Conservation (phyloP, 1,284 basidiomycete species). For the Pholiota adiposa region DNA sequence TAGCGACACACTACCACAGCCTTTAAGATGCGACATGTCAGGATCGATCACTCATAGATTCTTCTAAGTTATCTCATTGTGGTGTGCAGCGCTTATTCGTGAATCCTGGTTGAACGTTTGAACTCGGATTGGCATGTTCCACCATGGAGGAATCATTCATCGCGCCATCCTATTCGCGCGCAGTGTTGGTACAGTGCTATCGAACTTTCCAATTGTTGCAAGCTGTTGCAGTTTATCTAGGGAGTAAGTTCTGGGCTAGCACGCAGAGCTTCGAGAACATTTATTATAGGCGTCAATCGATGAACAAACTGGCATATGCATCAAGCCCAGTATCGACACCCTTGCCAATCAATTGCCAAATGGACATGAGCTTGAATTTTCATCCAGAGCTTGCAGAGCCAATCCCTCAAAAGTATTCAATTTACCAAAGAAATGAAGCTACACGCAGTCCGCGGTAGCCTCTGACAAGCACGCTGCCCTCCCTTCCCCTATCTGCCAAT, state of each 20-base stretch:
- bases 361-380: slow-evolving; percentile 26
- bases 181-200: background rate
- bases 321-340: background rate
- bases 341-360: slow-evolving; percentile 8
- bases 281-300: slow-evolving; percentile 2
- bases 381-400: slow-evolving; percentile 43
- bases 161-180: too few species aligned
- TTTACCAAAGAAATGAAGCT: slow-evolving; percentile 36
- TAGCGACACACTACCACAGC: background rate
- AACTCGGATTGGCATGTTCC: background rate
- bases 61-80: background rate
- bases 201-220: background rate
- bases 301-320: background rate
- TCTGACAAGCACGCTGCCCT: slow-evolving; percentile 39
- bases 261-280: background rate
- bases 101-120: background rate
- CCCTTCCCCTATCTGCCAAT: slow-evolving; percentile 25
- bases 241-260: background rate
- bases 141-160: background rate
- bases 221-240: background rate
- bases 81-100: too few species aligned
- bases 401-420: slow-evolving; percentile 38
- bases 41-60: background rate
- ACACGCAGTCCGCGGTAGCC: slow-evolving; percentile 46
- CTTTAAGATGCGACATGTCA: background rate